Base-by-base conservation (phyloP, 2,329 filamentous ascomycete genomes). In the Colletotrichum tamarilloi region DNA sequence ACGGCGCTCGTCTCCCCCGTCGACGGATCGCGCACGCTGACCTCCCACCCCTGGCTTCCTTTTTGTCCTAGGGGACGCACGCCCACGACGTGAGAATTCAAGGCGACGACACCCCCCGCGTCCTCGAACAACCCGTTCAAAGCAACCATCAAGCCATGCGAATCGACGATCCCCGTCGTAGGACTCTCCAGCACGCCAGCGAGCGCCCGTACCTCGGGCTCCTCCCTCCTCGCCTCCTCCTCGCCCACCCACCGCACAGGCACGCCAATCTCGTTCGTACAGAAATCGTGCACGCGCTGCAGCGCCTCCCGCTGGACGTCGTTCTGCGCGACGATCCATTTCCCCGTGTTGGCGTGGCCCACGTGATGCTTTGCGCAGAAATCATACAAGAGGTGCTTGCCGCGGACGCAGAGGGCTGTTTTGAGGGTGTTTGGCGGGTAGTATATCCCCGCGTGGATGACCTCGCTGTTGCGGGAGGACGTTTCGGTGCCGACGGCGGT, bases 381-480 rank as follows among this genome's bases (percentile, higher is more conserved):
- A 4, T 86, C 87, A 83, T 99, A 99, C 72, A 98, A 86, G 81
- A 95, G 86, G 38, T 92, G 81, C 77, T 92, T 92, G 73, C 97
- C 97, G 38, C 87, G 85, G 75, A 98, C 87, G 84, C 97, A 99
- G 14, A 99, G 90, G 19, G 85, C 84, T 1, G 95, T 95, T 84
- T 99, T 99, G 66, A 98, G 90, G 1, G 92, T 92, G 32, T 53
- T 85, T 83, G 6, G 87, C 81, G 19, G 94, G 83, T 98, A 98
- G 88, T 98, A 98, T 75, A 98, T 89, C 16, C 97, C 97, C 1
- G 94, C 97, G 82, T 99, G 97, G 77, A 99, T 97, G 68, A 98
- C 96, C 88, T 98, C 95, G 79, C 93, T 96, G 85, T 98, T 98
- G 77, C 95, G 92, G 76, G 93, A 94, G 75, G 93, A 95, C 0